A percentile compares a stretch with the other conserved stretches of the same genome.
phyloP scores from a whole-genome alignment of 495 filamentous ascomycete species.

The Penicillium dipodomyicola region DNA sequence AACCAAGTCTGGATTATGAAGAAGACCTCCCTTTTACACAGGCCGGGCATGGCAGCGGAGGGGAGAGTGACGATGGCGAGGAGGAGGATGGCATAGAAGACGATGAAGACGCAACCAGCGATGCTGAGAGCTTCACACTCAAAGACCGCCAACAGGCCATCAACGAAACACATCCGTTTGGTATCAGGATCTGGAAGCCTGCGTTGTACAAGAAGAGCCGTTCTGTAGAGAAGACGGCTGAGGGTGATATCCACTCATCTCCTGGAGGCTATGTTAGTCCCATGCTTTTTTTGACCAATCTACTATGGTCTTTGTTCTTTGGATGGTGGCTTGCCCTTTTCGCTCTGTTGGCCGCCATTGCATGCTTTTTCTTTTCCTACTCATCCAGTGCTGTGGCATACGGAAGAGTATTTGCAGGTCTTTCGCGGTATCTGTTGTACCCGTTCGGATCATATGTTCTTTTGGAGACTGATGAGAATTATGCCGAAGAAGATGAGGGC shows the following conservation, averaged over 20 bases:
- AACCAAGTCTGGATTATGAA: constrained; percentile 25
- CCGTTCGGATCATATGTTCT: constrained; percentile 96
- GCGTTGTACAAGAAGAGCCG: constrained; percentile 96
- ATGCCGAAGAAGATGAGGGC: constrained; percentile 94
- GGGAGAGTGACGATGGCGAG: constrained; percentile 27
- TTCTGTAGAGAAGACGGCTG: constrained; percentile 92
- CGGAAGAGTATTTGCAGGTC: constrained; percentile 76
- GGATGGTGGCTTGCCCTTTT: constrained; percentile 95
- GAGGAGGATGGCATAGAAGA: constrained; percentile 37
- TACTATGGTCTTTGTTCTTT: constrained; percentile 87
- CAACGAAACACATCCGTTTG: constrained; percentile 98
- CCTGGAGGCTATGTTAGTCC: constrained; percentile 83
- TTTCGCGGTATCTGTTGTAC: constrained; percentile 86
- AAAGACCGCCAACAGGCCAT: constrained; percentile 97
- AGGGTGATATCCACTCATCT: constrained; percentile 95
- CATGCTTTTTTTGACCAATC: constrained; percentile 81
- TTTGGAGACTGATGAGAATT: constrained; percentile 88
- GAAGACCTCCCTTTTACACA: constrained; percentile 30
- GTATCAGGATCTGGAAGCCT: constrained; percentile 98
- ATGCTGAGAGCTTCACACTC: constrained; percentile 72
- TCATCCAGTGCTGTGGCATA: constrained; percentile 80
- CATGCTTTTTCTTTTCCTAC: constrained; percentile 78
- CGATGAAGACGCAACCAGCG: constrained; percentile 62
- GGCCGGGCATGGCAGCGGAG: constrained; percentile 22
- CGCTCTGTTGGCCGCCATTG: constrained; percentile 65